Percentiles rank a stretch among this genome's conserved stretches.
phyloP scores from a whole-genome alignment of 225 moss, liverwort and hornwort genomes.

The Sphagnum tenellum region DNA sequence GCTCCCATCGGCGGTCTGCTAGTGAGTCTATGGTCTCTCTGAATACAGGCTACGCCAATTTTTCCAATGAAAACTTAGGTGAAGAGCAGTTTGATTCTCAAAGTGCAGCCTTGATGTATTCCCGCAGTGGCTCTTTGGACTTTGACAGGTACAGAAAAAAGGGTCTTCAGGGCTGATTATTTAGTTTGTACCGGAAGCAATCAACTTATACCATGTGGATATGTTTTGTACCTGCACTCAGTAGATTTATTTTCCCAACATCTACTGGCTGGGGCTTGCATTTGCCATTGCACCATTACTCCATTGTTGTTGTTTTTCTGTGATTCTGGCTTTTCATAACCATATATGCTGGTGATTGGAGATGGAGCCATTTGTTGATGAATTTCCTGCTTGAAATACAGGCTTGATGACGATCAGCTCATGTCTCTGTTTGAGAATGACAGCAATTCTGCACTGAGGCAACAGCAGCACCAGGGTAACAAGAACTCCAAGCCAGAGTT shows the following conservation, averaged over 20 bases:
- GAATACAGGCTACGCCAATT: slow-evolving; percentile 33
- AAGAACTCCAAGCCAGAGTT: slow-evolving; percentile 3
- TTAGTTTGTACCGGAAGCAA: too few relatives aligned
- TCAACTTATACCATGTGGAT: too few relatives aligned
- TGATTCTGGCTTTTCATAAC: too few relatives aligned
- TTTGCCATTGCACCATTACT: too few relatives aligned
- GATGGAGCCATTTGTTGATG: too few relatives aligned
- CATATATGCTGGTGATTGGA: too few relatives aligned
- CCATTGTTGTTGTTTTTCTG: too few relatives aligned
- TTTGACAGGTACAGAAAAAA: slow-evolving; percentile 20
- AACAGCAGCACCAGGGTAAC: slow-evolving; percentile 3
- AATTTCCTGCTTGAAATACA: slow-evolving; percentile 14
- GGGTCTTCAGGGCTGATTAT: too few relatives aligned
- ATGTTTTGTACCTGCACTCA: not conserved
- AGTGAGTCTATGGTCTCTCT: slow-evolving; percentile 76
- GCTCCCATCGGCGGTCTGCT: slow-evolving; percentile 59
- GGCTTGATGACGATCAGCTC: slow-evolving; percentile 73
- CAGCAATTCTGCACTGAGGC: slow-evolving; percentile 40
- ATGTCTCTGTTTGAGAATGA: slow-evolving; percentile 78
- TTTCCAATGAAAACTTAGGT: slow-evolving; percentile 39
- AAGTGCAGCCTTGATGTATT: slow-evolving; percentile 33
- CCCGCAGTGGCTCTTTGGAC: slow-evolving; percentile 26
- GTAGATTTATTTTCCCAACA: too few relatives aligned
- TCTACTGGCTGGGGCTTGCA: too few relatives aligned
- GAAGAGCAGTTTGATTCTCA: slow-evolving; percentile 53